Evolutionary conservation across 305 asterid genomes (phyloP), one percentile per base, ranked within the genome.

Genomic region (Solanum hybrid): DNA sequence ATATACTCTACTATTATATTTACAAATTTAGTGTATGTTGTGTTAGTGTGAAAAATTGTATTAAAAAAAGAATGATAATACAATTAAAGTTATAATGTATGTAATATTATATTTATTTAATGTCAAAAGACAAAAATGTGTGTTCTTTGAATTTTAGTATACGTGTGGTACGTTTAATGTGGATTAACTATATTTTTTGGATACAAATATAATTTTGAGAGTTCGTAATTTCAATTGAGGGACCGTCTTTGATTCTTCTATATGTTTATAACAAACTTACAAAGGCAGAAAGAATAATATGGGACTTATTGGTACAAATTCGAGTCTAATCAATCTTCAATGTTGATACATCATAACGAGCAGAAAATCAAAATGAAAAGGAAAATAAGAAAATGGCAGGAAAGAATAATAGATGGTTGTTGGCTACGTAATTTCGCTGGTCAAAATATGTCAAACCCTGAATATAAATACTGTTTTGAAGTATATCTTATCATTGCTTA

Each of bases 261-360:
- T 5, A 51, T 15, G n/a, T 51, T 51, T 51, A 51, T 51, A 15
- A 51, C 66, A 51, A 51, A 51, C 22, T 2, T 56, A 56, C 72
- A 22, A 64, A 64, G 72, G 5, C 72, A 64, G 6, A 10, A 64
- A 64, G 72, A 64, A n/a, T 64, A 64, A 3, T 17, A 0, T 15
- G n/a, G 0, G 4, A 15, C 1, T 51, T 15, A 51, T 45, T 51
- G 71, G 0, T 56, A 19, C 1, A 0, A 56, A 19, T 56, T 56
- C 1, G 10, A 56, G 1, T 19, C 24, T 56, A 56, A 0, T 56
- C 26, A 2, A 56, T 19, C 10, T 19, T 0, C 1, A 56, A 19
- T 56, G 0, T 56, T 56, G 4, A 56, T 56, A 19, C 4, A 56
- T 0, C n/a, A 56, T 17, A 17, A 56, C 4, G 4, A 17, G 0